These are phyloP conservation scores for Agaricus subrufescens DNA, from an alignment of 768 basidiomycete genomes.

Conservation along the genomic window DNA sequence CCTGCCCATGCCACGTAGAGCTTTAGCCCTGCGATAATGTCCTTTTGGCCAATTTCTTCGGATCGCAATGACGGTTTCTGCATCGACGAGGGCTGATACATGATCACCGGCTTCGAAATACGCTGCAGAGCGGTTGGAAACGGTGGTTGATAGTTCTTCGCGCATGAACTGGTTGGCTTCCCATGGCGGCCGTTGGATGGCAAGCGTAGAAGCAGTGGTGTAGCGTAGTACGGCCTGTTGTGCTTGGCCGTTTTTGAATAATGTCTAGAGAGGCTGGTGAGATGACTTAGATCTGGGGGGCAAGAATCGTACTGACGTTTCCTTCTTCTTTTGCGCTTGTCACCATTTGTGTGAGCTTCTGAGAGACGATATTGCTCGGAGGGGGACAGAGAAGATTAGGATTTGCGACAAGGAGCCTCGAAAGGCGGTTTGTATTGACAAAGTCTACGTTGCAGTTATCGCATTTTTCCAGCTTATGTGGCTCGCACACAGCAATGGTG, in stretches of 20 bases:
- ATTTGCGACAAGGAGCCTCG: constrained; percentile 63
- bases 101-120: constrained; percentile 73
- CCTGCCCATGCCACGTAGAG: constrained; percentile 67
- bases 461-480: constrained; percentile 73
- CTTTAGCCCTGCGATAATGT: constrained; percentile 91
- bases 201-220: constrained; percentile 70
- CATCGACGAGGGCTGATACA: constrained; percentile 78
- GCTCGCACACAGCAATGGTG: constrained; percentile 53
- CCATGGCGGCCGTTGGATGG: constrained; percentile 83
- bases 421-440: constrained; percentile 67
- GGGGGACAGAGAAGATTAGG: constrained; percentile 76
- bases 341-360: constrained; percentile 71
- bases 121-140: constrained; percentile 92
- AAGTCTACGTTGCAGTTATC: constrained; percentile 72
- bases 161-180: constrained; percentile 77
- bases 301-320: constrained; percentile 56
- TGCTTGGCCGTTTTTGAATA: constrained; percentile 75
- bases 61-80: constrained; percentile 82
- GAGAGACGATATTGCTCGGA: constrained; percentile 70
- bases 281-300: constrained; percentile 2
- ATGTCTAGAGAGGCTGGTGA: constrained; percentile 42
- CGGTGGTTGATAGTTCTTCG: constrained; percentile 85
- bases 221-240: constrained; percentile 74
- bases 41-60: constrained; percentile 93
- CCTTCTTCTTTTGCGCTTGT: constrained; percentile 88